phyloP scores from a whole-genome alignment of 2,329 filamentous ascomycete genomes.

The Kalaharituber pfeilii region DNA sequence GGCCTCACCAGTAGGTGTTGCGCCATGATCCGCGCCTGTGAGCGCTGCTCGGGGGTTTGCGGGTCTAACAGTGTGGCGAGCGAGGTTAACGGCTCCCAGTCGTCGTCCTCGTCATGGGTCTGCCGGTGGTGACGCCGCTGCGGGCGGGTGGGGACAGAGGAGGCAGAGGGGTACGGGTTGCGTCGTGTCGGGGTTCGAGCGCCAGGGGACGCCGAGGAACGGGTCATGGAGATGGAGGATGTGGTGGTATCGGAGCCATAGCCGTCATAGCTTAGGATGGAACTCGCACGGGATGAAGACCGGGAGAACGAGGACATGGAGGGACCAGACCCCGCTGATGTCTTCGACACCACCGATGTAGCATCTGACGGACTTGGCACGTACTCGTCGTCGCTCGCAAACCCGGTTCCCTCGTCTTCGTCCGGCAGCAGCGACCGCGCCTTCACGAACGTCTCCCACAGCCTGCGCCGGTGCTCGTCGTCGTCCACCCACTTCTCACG shows the following conservation, averaged over 20 bases:
- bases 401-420: slow-evolving; percentile 18
- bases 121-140: slow-evolving; percentile 31
- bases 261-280: background rate
- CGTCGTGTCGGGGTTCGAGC: slow-evolving; percentile 37
- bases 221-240: background rate
- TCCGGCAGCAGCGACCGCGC: slow-evolving; percentile 8
- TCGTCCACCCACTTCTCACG: background rate
- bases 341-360: background rate
- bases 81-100: slow-evolving; percentile 30
- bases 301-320: background rate
- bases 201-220: background rate
- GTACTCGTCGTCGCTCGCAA: background rate
- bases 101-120: slow-evolving; percentile 46
- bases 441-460: background rate
- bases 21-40: slow-evolving; percentile 65
- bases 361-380: background rate
- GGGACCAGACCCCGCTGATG: background rate
- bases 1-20: slow-evolving; percentile 42
- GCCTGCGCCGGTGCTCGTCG: background rate
- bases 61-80: slow-evolving; percentile 72
- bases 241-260: background rate
- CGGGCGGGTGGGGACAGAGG: background rate
- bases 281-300: background rate
- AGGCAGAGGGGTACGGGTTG: slow-evolving; percentile 14
- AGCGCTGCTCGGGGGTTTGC: slow-evolving; percentile 54